phyloP scores from a whole-genome alignment of 2,329 filamentous ascomycete genomes.

The Diplodia mutila region DNA sequence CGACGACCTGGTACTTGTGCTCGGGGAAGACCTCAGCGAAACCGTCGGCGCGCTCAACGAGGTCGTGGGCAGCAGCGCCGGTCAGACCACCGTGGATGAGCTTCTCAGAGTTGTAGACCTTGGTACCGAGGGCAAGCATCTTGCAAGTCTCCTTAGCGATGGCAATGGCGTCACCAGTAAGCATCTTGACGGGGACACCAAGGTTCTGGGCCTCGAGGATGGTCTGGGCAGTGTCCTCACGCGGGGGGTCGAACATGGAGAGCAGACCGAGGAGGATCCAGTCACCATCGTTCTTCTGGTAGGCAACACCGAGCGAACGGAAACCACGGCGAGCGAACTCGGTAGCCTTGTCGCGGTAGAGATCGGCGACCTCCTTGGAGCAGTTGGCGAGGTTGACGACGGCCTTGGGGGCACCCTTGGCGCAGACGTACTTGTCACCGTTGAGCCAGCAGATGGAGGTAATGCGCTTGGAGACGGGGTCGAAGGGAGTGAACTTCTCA shows the following conservation, averaged over 20 bases:
- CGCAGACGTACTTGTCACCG: slow-evolving; percentile 71
- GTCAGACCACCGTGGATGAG: slow-evolving; percentile 76
- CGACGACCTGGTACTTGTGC: slow-evolving; percentile 77
- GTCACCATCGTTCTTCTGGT: slow-evolving; percentile 74
- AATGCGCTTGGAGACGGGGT: slow-evolving; percentile 80
- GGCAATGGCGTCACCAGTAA: slow-evolving; percentile 78
- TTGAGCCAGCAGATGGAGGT: slow-evolving; percentile 71
- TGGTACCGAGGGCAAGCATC: slow-evolving; percentile 77
- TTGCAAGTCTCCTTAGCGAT: slow-evolving; percentile 83
- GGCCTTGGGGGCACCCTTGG: slow-evolving; percentile 78
- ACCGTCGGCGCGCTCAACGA: slow-evolving; percentile 74
- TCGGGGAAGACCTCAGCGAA: slow-evolving; percentile 76
- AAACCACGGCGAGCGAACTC: slow-evolving; percentile 80
- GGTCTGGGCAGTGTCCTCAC: slow-evolving; percentile 78
- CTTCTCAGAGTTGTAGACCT: slow-evolving; percentile 80
- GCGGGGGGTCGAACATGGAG: slow-evolving; percentile 79
- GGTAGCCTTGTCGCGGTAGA: slow-evolving; percentile 73
- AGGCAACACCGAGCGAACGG: slow-evolving; percentile 77
- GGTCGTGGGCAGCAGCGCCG: slow-evolving; percentile 73
- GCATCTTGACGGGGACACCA: slow-evolving; percentile 79
- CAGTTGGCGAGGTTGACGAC: slow-evolving; percentile 71
- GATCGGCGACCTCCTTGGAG: slow-evolving; percentile 64
- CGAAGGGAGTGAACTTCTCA: slow-evolving; percentile 77
- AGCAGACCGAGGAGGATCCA: slow-evolving; percentile 77
- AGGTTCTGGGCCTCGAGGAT: slow-evolving; percentile 76